Base-by-base conservation (phyloP, 2,329 filamentous ascomycete species). In the Ophiocordyceps robertsii region DNA sequence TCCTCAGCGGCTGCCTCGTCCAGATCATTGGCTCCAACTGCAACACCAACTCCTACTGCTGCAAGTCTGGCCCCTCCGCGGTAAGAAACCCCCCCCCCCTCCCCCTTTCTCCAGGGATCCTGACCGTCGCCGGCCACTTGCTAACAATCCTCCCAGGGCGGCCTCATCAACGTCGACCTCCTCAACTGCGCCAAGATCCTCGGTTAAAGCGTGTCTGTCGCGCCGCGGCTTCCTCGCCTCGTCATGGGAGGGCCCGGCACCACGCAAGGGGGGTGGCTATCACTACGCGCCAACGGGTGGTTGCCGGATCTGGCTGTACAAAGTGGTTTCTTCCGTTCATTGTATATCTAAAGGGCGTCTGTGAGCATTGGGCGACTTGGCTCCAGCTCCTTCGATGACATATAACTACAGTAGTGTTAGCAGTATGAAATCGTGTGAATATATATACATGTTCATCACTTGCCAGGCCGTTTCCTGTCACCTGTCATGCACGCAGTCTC, bases 11-110 rank as follows among this genome's bases (percentile, higher is more conserved):
- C 31, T 45, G 43, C 40, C 9, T 39, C 11, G 37, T 45, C 32
- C 40, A 45, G 40, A 13, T 42, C 13, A 14, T 42, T 40, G 40
- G 43, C 27, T 8, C n/a, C 19, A 19, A 11, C 29, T 45, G 43
- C 43, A 12, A 30, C 3, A 29, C 9, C 40, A 16, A 27, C 4
- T 24, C 43, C 32, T 45, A 45, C 43, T 42, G 43, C 43, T 45
- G 43, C 43, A 3, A 42, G 5, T 40, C 31, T 33, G 39, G 24
- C 10, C n/a, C 21, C 14, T 29, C 43, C 16, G 16, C 19, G 17
- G 43, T 45, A 37, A 42, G 40, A 19, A 19, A 3, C 3, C 19
- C 3, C 19, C 19, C 3, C 19, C 3, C 19, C 19, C 19, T 19
- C 19, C 19, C 19, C n/a, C n/a, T n/a, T n/a, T n/a, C n/a, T n/a